Conservation (phyloP, 257 asterid species). For the Rubia yunnanensis region DNA sequence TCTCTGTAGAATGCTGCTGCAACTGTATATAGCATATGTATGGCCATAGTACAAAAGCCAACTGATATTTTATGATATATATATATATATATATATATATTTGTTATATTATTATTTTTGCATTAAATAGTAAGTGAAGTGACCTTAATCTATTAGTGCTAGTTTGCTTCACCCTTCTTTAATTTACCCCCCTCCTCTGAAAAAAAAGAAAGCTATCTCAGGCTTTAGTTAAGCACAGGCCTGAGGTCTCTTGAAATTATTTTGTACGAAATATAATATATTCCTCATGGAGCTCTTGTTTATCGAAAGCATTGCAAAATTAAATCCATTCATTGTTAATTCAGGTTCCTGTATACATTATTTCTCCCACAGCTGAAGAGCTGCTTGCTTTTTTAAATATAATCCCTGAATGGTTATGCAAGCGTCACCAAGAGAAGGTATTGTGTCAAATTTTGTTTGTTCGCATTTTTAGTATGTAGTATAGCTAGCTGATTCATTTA, state of each 20-base stretch:
- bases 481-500: neutral
- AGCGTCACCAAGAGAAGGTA: slow-evolving; percentile 46
- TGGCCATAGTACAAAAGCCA: too few species aligned
- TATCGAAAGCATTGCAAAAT: neutral
- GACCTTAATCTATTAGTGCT: too few species aligned
- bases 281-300: neutral
- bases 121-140: too few species aligned
- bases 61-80: too few species aligned
- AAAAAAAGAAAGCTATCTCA: too few species aligned
- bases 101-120: too few species aligned
- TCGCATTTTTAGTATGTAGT: too few species aligned
- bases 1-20: too few species aligned
- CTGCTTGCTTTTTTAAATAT: slow-evolving; percentile 55
- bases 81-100: too few species aligned
- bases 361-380: slow-evolving; percentile 87
- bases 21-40: too few species aligned
- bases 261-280: neutral
- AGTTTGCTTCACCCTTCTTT: neutral
- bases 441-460: slow-evolving; percentile 28
- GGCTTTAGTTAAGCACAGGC: neutral
- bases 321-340: neutral
- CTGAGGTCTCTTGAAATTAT: neutral
- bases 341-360: slow-evolving; percentile 47
- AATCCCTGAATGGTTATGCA: slow-evolving; percentile 86
- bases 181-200: neutral